Base-by-base conservation (phyloP, 805 yeast genomes). In the Metschnikowia orientalis region DNA sequence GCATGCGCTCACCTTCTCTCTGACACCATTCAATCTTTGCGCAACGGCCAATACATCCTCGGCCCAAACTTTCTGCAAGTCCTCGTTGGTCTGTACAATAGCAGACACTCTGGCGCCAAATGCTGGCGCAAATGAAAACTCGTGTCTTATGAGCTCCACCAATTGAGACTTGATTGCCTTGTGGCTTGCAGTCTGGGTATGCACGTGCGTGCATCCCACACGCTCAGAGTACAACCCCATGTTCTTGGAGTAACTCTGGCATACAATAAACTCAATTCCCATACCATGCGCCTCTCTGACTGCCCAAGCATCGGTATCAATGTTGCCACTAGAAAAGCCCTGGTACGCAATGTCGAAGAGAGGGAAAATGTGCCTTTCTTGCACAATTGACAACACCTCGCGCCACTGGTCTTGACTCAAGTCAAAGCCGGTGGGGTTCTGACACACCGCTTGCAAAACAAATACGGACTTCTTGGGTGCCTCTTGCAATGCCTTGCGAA, bases 101-200 rank as follows among this genome's bases (percentile, higher is more conserved):
- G 57, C 29, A 21, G 70, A 65, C 11, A 67, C 48, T 28, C 72
- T 47, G 11, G 73, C 71, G 10, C 73, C 73, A 43, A 56, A 68
- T 5, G 72, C 69, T 7, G 73, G 72, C 4, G 67, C 71, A 50
- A 65, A 64, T 5, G 73, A 68, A 35, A 66, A 57, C 44, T 62
- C 68, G n/a, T 53, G 42, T 44, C 73, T 51, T 45, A 67, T 58
- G 22, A 54, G 27, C 9, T 57, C 48, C 8, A 59, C 50, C 48
- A 68, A 51, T 20, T 50, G 50, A 12, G 55, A 51, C 35, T 42
- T 42, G 18, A 51, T 50, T 13, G 44, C 46, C 9, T 39, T 40
- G 8, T 37, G 38, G 10, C 23, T 11, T 4, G 19, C 27, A 10
- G 20, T 29, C 20, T 35, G 36, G 29, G 40, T 28, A n/a, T 38